Percentiles rank a stretch among this genome's conserved stretches.
Conservation (phyloP, 163 green algal species). For the Scenedesmus sp. region DNA sequence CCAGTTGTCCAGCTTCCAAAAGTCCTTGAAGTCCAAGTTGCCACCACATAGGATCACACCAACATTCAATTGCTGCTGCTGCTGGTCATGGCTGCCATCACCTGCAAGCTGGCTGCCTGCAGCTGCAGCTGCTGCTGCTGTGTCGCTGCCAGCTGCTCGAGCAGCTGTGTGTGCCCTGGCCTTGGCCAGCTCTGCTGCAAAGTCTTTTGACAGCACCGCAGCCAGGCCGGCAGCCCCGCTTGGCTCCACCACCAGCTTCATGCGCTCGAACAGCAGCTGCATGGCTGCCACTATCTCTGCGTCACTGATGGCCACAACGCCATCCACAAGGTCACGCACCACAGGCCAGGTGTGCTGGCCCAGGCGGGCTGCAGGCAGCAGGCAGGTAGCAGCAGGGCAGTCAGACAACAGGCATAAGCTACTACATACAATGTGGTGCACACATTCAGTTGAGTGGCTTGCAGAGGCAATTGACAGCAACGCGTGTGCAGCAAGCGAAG, state of each 20-base stretch:
- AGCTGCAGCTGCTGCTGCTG: background rate
- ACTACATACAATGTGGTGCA: background rate
- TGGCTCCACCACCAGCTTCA: conserved; percentile 92
- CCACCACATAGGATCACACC: conserved; percentile 87
- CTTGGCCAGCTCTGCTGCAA: background rate
- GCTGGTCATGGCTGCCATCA: conserved; percentile 16
- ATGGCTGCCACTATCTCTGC: conserved; percentile 85
- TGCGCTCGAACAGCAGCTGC: conserved; percentile 77
- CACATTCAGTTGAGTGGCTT: background rate
- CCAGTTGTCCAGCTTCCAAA: conserved; percentile 55
- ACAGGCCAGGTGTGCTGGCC: conserved; percentile 87
- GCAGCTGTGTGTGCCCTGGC: background rate
- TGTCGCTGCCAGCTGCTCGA: background rate
- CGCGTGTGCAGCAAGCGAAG: background rate
- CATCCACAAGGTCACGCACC: conserved; percentile 79
- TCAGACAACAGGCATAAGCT: background rate
- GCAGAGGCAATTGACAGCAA: background rate
- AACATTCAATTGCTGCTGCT: conserved; percentile 52
- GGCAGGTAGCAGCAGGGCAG: background rate
- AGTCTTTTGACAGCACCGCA: conserved; percentile 68
- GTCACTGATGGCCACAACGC: conserved; percentile 67
- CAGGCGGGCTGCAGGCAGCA: conserved; percentile 58
- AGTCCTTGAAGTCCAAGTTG: conserved; percentile 81
- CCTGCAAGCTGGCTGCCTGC: conserved; percentile 59
- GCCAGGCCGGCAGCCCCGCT: conserved; percentile 85